phyloP scores from a whole-genome alignment of 2,329 filamentous ascomycete species.

The Ophiocordyceps camponoti-saundersi region DNA sequence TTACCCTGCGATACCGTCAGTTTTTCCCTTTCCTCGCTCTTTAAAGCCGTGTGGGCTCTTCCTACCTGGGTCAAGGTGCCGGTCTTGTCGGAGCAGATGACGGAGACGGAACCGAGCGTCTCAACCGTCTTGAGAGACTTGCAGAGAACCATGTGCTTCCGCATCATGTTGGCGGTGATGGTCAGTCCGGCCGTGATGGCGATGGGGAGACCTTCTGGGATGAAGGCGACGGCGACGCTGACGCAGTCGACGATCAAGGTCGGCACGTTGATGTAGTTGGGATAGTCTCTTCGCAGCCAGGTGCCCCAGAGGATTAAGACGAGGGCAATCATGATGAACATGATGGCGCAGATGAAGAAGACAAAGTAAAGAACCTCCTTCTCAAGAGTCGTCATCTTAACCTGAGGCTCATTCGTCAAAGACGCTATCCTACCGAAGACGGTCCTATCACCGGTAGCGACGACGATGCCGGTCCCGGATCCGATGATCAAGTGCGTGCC shows the following conservation, averaged over 20 bases:
- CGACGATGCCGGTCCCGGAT: conserved; percentile 46
- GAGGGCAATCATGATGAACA: conserved; percentile 45
- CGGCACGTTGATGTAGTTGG: conserved; percentile 55
- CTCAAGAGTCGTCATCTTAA: conserved; percentile 51
- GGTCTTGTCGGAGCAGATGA: conserved; percentile 65
- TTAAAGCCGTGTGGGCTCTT: too few species aligned
- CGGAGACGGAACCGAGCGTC: conserved; percentile 54
- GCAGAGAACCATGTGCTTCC: conserved; percentile 60
- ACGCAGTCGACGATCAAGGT: conserved; percentile 59
- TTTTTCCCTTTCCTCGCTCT: background rate
- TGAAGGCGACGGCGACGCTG: conserved; percentile 56
- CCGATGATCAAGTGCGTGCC: conserved; percentile 66
- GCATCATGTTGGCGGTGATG: conserved; percentile 63
- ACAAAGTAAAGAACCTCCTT: conserved; percentile 61
- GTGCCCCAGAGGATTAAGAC: conserved; percentile 52
- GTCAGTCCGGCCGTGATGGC: conserved; percentile 55
- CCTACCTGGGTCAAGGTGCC: conserved; percentile 45
- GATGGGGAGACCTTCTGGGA: conserved; percentile 57
- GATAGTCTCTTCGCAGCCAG: conserved; percentile 51
- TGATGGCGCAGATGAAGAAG: conserved; percentile 48
- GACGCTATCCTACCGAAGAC: conserved; percentile 64
- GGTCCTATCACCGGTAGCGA: conserved; percentile 55
- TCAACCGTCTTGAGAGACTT: conserved; percentile 68
- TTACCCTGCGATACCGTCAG: conserved; percentile 32
- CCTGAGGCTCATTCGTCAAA: conserved; percentile 52